Evolutionary conservation across 2,329 filamentous ascomycete genomes (phyloP).

Genomic region (Colletotrichum chlorophyti): DNA sequence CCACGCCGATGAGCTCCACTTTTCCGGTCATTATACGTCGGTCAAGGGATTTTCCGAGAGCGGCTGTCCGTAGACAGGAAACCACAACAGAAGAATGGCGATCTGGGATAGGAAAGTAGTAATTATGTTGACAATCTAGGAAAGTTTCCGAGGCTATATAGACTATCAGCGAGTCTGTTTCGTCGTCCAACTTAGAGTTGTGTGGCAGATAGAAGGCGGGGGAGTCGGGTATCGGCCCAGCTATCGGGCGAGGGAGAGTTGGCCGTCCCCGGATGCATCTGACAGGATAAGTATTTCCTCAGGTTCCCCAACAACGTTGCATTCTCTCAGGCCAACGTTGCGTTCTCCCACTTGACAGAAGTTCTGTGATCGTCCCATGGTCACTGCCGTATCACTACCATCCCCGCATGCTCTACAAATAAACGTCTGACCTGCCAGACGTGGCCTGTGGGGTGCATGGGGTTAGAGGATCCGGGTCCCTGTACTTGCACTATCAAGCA

Average conservation of each 20-base stretch:
- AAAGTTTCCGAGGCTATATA: slow-evolving; percentile 8
- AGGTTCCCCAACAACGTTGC: slow-evolving; percentile 17
- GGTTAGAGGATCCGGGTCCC: slow-evolving; percentile 10
- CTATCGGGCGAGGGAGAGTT: slow-evolving; percentile 17
- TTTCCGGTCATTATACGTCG: slow-evolving; percentile 25
- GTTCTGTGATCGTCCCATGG: slow-evolving; percentile 9
- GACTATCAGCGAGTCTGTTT: too few species aligned
- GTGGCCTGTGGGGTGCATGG: slow-evolving; percentile 22
- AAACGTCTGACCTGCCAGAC: slow-evolving; percentile 13
- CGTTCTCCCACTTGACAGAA: slow-evolving; percentile 6
- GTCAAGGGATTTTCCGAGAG: too few species aligned
- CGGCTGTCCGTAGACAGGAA: too few species aligned
- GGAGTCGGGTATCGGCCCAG: slow-evolving; percentile 21
- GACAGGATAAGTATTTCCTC: slow-evolving; percentile 5
- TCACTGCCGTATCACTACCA: slow-evolving; percentile 13
- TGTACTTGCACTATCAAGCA: slow-evolving; percentile 12
- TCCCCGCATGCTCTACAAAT: slow-evolving; percentile 5
- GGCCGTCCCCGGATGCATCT: background rate
- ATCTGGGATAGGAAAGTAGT: background rate
- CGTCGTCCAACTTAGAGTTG: slow-evolving; percentile 5
- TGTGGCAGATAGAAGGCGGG: slow-evolving; percentile 19
- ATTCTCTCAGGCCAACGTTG: slow-evolving; percentile 15
- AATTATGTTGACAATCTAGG: background rate
- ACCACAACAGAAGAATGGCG: background rate
- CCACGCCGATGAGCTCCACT: slow-evolving; percentile 12